Percentiles rank a stretch among this genome's conserved stretches.
These are phyloP conservation scores for Drosera capensis DNA, from an alignment of 148 eudicot species.

Conservation along the genomic window DNA sequence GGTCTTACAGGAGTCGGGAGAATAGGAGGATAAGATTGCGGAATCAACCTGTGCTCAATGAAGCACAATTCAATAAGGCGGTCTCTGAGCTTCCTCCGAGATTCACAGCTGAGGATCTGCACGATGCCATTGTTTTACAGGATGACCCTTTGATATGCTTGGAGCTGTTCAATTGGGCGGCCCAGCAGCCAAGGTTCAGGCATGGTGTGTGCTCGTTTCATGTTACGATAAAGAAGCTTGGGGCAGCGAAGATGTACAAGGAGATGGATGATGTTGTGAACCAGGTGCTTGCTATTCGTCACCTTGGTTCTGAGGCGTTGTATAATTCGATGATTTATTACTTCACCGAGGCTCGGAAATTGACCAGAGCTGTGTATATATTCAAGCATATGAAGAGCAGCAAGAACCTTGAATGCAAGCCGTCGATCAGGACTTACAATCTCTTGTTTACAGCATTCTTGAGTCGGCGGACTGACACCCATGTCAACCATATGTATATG, in stretches of 20 bases:
- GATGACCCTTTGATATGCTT: slow-evolving; percentile 64
- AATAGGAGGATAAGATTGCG: slow-evolving; percentile 32
- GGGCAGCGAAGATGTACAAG: slow-evolving; percentile 46
- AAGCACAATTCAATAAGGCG: slow-evolving; percentile 28
- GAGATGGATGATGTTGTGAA: slow-evolving; percentile 71
- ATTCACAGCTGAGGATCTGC: slow-evolving; percentile 56
- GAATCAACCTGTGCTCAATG: slow-evolving; percentile 40
- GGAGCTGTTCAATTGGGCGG: slow-evolving; percentile 64
- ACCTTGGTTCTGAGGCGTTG: slow-evolving; percentile 50
- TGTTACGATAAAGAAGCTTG: slow-evolving; percentile 55
- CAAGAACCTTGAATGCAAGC: slow-evolving; percentile 38
- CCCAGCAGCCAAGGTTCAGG: slow-evolving; percentile 46
- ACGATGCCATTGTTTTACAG: slow-evolving; percentile 23
- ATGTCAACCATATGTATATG: slow-evolving; percentile 67
- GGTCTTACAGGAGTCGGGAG: slow-evolving; percentile 35
- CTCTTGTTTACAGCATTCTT: slow-evolving; percentile 62
- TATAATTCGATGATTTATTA: slow-evolving; percentile 63
- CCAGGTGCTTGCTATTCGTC: slow-evolving; percentile 47
- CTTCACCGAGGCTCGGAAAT: slow-evolving; percentile 54
- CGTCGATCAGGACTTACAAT: slow-evolving; percentile 57
- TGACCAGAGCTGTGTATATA: slow-evolving; percentile 52
- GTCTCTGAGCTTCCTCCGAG: slow-evolving; percentile 57
- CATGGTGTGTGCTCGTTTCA: slow-evolving; percentile 51
- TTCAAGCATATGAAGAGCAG: slow-evolving; percentile 55
- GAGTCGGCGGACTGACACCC: slow-evolving; percentile 45